A percentile compares a stretch with the other conserved stretches of the same genome.
These are phyloP conservation scores for Amanita pseudoporphyria DNA, from an alignment of 768 basidiomycete genomes.

Conservation along the genomic window DNA sequence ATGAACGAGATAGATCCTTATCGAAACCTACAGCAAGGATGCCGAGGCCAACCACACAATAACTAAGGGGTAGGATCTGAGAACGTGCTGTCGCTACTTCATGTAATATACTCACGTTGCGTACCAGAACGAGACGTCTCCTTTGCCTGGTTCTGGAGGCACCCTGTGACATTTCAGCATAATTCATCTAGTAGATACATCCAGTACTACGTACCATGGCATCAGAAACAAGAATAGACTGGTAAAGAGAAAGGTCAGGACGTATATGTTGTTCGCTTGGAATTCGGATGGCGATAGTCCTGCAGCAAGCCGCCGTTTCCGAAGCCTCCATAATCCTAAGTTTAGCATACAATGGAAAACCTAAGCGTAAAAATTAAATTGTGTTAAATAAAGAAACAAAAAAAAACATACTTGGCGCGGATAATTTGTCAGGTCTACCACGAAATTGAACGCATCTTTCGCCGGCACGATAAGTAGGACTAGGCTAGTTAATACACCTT, in stretches of 20 bases:
- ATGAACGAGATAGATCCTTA: neutral
- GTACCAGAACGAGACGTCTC: slow-evolving; percentile 30
- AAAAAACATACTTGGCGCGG: slow-evolving; percentile 22
- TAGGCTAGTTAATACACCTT: slow-evolving; percentile 27
- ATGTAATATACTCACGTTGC: slow-evolving; percentile 21
- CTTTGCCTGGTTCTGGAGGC: slow-evolving; percentile 26
- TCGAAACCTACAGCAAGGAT: slow-evolving; percentile 17
- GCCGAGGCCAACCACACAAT: slow-evolving; percentile 22
- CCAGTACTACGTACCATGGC: slow-evolving; percentile 19
- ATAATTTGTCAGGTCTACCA: slow-evolving; percentile 31
- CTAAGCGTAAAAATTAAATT: slow-evolving; percentile 15
- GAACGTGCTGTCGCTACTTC: no score
- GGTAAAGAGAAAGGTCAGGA: slow-evolving; percentile 18
- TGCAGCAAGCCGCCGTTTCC: slow-evolving; percentile 15
- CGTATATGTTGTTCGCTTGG: slow-evolving; percentile 16
- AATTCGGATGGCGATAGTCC: slow-evolving; percentile 16
- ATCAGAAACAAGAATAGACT: slow-evolving; percentile 22
- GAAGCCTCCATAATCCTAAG: slow-evolving; percentile 23
- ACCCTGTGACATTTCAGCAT: slow-evolving; percentile 16
- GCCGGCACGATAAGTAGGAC: slow-evolving; percentile 31
- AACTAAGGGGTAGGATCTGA: slow-evolving; percentile 9
- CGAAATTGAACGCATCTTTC: slow-evolving; percentile 28
- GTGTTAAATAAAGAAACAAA: slow-evolving; percentile 13
- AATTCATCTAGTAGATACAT: neutral
- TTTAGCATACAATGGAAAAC: slow-evolving; percentile 22